Evolutionary conservation across 1,284 basidiomycete species (phyloP).

Genomic region (Testicularia cyperi): DNA sequence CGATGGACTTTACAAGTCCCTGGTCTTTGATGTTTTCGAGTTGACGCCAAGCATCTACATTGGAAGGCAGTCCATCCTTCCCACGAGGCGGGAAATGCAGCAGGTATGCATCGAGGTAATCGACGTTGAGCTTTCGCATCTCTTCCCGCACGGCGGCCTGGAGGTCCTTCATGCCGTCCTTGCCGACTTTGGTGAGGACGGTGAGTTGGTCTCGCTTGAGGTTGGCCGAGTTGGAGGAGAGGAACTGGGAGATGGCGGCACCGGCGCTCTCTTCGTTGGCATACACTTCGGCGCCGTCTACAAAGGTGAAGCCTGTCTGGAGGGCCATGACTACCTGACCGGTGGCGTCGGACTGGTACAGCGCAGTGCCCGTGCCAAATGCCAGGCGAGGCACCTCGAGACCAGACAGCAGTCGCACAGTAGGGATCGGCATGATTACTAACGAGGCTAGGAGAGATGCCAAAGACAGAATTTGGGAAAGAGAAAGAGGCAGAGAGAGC

Average conservation of each 20-base stretch:
- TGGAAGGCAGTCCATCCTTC: conserved; percentile 32
- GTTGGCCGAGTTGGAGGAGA: conserved; percentile 4
- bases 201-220: conserved; percentile 25
- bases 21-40: conserved; percentile 39
- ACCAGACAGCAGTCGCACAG: conserved; percentile 25
- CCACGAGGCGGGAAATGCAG: conserved; percentile 46
- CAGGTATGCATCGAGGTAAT: conserved; percentile 36
- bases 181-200: conserved; percentile 33
- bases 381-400: conserved; percentile 35
- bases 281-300: conserved; percentile 42
- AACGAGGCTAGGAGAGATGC: no score
- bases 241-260: conserved; percentile 21
- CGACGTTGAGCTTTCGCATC: conserved; percentile 22
- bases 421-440: conserved; percentile 26
- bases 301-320: conserved; percentile 29
- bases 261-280: conserved; percentile 33
- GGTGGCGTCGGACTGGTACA: conserved; percentile 17
- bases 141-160: conserved; percentile 25
- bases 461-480: no score
- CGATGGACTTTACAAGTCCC: conserved; percentile 39
- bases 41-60: conserved; percentile 46
- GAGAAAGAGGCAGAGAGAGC: no score
- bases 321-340: conserved; percentile 33
- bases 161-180: conserved; percentile 22
- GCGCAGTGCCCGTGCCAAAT: conserved; percentile 40